Evolutionary conservation across 2,329 filamentous ascomycete species (phyloP), one percentile per base, ranked within the genome.

Genomic region (Aspergillus ustus): DNA sequence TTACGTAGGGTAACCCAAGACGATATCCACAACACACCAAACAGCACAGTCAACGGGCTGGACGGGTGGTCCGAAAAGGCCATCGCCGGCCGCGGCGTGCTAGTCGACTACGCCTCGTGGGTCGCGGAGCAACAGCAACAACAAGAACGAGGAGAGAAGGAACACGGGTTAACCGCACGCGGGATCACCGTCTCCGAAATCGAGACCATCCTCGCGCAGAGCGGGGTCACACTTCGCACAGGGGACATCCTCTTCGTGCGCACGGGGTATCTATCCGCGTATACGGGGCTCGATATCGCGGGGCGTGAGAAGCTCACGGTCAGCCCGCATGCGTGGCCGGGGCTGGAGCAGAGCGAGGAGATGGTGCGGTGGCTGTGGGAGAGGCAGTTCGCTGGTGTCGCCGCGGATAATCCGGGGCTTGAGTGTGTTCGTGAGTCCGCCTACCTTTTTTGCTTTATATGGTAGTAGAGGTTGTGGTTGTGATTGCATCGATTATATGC

Each of bases 241-340:
- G 51, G 51, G 3, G 51, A 53, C 17, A 53, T 53, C 8, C 51
- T 53, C 51, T 53, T 53, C 22, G 11, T 53, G 11, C 51, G 51
- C 19, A 53, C 51, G 2, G 51, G 51, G 4, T 53, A 40, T 44
- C 11, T 44, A 28, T 19, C 13, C 2, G n/a, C 51, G 9, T 53
- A 53, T 7, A 25, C 20, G 9, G n/a, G 17, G 37, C 51, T 53
- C 20, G 31, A 37, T 11, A 20, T 5, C 5, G 34, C 11, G 1
- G 34, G 34, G 34, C 9, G 34, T 4, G 34, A 40, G 34, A 40
- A 40, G 34, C 13, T 40, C 4, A 15, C 15, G 34, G 15, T 2
- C 5, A 40, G 34, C 9, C 34, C 34, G 34, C 34, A 40, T 15
- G 34, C 34, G 34, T 40, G 34, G 34, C 34, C 34, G 34, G 34